Evolutionary conservation across 2,329 filamentous ascomycete genomes (phyloP).

Genomic region (Domatiomyces catenatus): DNA sequence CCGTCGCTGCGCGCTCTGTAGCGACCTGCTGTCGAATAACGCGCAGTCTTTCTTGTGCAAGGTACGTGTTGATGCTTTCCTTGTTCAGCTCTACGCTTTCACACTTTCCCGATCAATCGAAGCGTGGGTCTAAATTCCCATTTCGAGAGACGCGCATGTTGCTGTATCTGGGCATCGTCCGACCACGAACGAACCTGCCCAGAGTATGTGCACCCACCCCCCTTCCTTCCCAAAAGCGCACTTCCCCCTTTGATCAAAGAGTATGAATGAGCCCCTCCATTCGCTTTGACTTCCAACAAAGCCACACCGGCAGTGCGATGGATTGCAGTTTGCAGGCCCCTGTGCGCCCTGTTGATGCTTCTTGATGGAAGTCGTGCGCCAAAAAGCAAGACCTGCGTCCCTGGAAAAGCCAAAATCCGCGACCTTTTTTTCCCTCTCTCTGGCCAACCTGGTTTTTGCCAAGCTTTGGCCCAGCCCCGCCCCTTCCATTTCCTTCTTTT

Average conservation of each 20-base stretch:
- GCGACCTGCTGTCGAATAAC: not conserved
- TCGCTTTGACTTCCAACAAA: no score
- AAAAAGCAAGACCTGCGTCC: no score
- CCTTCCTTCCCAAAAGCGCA: not conserved
- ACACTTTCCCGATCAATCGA: conserved; percentile 1
- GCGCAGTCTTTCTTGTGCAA: not conserved
- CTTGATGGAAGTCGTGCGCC: not conserved
- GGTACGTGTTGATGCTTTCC: not conserved
- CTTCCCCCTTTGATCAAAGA: not conserved
- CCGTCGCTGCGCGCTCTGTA: not conserved
- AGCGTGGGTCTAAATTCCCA: not conserved
- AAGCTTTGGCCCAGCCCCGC: not conserved
- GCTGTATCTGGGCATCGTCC: not conserved
- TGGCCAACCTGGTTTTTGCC: not conserved
- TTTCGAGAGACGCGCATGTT: not conserved
- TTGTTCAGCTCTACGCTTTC: not conserved
- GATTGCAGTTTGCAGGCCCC: no score
- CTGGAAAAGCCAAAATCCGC: no score
- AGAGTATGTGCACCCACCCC: not conserved
- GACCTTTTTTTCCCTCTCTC: no score
- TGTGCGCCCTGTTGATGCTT: no score
- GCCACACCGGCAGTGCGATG: no score
- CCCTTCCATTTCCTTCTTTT: conserved; percentile 4
- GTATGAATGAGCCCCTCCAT: no score
- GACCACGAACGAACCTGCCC: not conserved